Evolutionary conservation across 352 stramenopile genomes (phyloP).

Genomic region (Globisporangium carolinianum): DNA sequence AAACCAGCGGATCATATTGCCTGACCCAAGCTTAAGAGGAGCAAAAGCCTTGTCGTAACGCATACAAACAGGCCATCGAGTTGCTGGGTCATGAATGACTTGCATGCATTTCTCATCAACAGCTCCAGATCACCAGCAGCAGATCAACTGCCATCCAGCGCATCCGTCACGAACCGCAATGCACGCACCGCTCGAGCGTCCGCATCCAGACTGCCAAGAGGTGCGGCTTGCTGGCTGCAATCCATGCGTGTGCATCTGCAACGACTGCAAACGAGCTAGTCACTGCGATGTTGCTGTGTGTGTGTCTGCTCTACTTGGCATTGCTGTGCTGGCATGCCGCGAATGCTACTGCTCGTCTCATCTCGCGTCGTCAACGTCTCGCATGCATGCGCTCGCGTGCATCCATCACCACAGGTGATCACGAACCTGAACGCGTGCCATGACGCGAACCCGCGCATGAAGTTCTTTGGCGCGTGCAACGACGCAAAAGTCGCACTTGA

Average conservation of each 20-base stretch:
- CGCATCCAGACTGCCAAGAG: conserved; percentile 74
- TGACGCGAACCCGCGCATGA: conserved; percentile 62
- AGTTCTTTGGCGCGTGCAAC: conserved; percentile 74
- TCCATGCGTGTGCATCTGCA: background rate
- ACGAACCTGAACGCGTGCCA: conserved; percentile 60
- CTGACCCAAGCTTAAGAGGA: too few species aligned
- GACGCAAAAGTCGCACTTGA: conserved; percentile 69
- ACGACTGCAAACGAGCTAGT: too few species aligned
- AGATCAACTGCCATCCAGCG: background rate
- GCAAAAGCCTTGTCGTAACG: too few species aligned
- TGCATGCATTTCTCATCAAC: background rate
- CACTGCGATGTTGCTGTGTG: too few species aligned
- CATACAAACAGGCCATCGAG: too few species aligned
- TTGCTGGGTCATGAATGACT: background rate
- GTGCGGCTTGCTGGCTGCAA: conserved; percentile 21
- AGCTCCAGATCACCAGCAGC: background rate
- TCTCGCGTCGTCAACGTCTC: background rate
- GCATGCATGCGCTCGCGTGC: background rate
- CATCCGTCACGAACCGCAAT: conserved; percentile 19
- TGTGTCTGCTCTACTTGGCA: background rate
- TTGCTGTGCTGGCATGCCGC: background rate
- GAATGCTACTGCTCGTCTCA: too few species aligned
- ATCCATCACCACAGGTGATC: conserved; percentile 41
- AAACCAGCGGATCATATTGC: too few species aligned
- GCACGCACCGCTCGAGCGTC: conserved; percentile 74